Percentiles rank a stretch among this genome's conserved stretches.
Conservation (phyloP, 2,329 filamentous ascomycete genomes). For the Aspergillus tubingensis region DNA sequence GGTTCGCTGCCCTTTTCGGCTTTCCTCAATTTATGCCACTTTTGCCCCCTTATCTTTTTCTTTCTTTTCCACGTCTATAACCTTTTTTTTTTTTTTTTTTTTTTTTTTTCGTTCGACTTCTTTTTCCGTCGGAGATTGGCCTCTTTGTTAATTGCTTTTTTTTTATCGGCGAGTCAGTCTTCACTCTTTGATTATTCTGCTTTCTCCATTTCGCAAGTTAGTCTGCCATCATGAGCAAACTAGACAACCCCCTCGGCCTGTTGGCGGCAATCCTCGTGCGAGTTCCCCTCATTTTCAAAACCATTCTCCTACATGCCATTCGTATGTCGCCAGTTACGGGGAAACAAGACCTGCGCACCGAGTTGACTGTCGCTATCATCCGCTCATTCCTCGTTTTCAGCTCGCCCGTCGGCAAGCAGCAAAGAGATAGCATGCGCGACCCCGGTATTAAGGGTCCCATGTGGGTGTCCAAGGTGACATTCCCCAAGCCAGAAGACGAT, state of each 20-base stretch:
- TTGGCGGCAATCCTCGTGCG: slow-evolving; percentile 42
- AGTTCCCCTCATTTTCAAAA: slow-evolving; percentile 47
- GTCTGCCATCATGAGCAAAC: slow-evolving; percentile 26
- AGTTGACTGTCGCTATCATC: slow-evolving; percentile 71
- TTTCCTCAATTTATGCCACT: background rate
- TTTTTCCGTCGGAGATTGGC: background rate
- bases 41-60: background rate
- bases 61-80: background rate
- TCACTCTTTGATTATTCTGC: background rate
- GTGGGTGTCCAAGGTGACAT: slow-evolving; percentile 74
- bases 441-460: slow-evolving; percentile 73
- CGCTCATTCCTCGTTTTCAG: slow-evolving; percentile 61
- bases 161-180: background rate
- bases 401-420: slow-evolving; percentile 61
- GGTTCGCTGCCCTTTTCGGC: background rate
- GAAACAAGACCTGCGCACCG: slow-evolving; percentile 77
- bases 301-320: slow-evolving; percentile 51
- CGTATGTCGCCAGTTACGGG: slow-evolving; percentile 68
- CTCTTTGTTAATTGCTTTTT: background rate
- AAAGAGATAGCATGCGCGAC: slow-evolving; percentile 64
- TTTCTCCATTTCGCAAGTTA: background rate
- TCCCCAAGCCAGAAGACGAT: slow-evolving; percentile 58
- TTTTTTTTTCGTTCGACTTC: background rate
- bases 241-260: slow-evolving; percentile 28
- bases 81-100: too few species aligned